Base-by-base conservation (phyloP, 164 flowering plant genomes). In the Nymphaea thermarum region DNA sequence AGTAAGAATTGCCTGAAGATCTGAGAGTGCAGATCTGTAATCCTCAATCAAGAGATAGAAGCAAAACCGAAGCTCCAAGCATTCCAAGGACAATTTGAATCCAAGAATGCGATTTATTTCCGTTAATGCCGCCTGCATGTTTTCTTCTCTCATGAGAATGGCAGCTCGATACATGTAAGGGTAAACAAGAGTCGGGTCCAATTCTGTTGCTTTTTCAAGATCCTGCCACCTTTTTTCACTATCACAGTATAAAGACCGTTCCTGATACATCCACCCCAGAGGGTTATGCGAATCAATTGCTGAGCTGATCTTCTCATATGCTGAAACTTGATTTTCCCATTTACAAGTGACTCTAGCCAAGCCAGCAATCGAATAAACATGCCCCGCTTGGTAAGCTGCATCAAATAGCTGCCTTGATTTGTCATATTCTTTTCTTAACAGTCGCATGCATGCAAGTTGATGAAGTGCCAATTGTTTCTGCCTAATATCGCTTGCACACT, bases 101-200 rank as follows among this genome's bases (percentile, higher is more conserved):
- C 98, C 94, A 71, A 95, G 85, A 71, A 91, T 68, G 42, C 92
- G 77, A 66, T 90, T 91, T 66, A 95, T 85, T 78, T 91, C 99
- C 41, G 79, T 80, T 62, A 95, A 83, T 36, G 99, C 97, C 71
- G 83, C 89, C 75, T 87, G 79, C 67, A 76, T 83, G 72, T 91
- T 79, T 75, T 88, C 85, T 66, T 80, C 84, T 74, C 82, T 85
- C 99, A 95, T 95, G 68, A 86, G 79, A 16, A 85, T 76, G 67
- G 96, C 85, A 62, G 96, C 97, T 4, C 99, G 85, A 76, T 82
- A 90, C 98, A 95, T 90, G 84, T 91, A 95, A n/a, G 99, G 99
- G 67, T 85, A 95, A 36, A 82, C 83, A 67, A 91, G 87, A 3
- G 98, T 95, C 8, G 99, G 99, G 65, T 95, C 98, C 80, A 91